phyloP scores from a whole-genome alignment of 1,284 basidiomycete genomes.

The Boletellus dicymbophilus region DNA sequence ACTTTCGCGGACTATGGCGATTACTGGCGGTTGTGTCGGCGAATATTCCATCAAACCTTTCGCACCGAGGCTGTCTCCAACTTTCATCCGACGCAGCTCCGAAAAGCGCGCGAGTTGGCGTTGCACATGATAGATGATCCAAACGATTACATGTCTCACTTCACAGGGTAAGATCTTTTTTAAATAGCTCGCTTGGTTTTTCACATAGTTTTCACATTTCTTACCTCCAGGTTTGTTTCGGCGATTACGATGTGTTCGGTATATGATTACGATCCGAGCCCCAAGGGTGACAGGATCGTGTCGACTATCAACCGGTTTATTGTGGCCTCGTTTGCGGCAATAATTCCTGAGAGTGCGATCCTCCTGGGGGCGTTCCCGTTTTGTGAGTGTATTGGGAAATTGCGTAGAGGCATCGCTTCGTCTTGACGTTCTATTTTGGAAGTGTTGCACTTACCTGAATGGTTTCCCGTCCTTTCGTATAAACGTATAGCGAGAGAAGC shows the following conservation, averaged over 20 bases:
- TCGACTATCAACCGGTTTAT: slow-evolving; percentile 20
- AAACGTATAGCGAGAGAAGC: slow-evolving; percentile 15
- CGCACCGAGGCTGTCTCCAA: background rate
- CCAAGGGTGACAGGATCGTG: slow-evolving; percentile 18
- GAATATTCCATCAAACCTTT: slow-evolving; percentile 17
- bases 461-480: slow-evolving; percentile 24
- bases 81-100: slow-evolving; percentile 13
- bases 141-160: slow-evolving; percentile 10
- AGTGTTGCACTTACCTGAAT: slow-evolving; percentile 24
- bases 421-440: background rate
- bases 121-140: slow-evolving; percentile 14
- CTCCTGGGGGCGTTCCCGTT: background rate
- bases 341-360: slow-evolving; percentile 6
- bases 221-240: slow-evolving; percentile 17
- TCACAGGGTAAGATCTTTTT: slow-evolving; percentile 9
- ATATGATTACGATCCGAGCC: slow-evolving; percentile 28
- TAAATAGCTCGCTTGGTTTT: no score
- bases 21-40: slow-evolving; percentile 14
- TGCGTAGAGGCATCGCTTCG: background rate
- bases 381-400: background rate
- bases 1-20: slow-evolving; percentile 17
- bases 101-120: slow-evolving; percentile 16
- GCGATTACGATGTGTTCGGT: slow-evolving; percentile 17
- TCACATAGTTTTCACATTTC: background rate
- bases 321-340: slow-evolving; percentile 5